These are phyloP conservation scores for Fagopyrum tataricum DNA, from an alignment of 148 eudicot species.

Conservation along the genomic window DNA sequence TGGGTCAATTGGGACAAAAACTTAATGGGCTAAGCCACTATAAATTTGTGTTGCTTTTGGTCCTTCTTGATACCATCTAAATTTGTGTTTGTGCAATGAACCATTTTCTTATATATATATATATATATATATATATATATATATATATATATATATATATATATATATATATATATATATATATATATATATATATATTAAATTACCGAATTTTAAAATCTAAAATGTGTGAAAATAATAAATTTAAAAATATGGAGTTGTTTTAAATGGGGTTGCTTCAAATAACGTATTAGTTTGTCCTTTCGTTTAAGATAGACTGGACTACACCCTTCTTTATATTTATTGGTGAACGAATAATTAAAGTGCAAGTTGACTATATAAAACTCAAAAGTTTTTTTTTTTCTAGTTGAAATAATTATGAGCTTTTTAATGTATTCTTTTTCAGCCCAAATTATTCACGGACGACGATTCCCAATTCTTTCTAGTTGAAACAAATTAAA, in stretches of 20 bases:
- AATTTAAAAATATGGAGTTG: background rate
- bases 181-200: too few relatives aligned
- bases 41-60: background rate
- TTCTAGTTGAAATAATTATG: too few relatives aligned
- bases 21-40: background rate
- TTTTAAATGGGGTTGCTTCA: background rate
- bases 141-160: too few relatives aligned
- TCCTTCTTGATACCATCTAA: background rate
- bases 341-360: background rate
- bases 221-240: background rate
- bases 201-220: background rate
- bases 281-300: background rate
- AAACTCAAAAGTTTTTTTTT: background rate
- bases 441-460: background rate
- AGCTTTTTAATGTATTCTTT: background rate
- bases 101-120: too few relatives aligned
- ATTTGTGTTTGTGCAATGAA: background rate
- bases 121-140: too few relatives aligned
- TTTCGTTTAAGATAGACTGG: background rate
- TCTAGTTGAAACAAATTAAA: background rate
- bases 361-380: background rate
- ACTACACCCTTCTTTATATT: background rate
- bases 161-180: too few relatives aligned
- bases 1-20: background rate
- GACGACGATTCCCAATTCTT: background rate